Conservation (phyloP, 1,284 basidiomycete genomes). For the Inonotus obliquus region DNA sequence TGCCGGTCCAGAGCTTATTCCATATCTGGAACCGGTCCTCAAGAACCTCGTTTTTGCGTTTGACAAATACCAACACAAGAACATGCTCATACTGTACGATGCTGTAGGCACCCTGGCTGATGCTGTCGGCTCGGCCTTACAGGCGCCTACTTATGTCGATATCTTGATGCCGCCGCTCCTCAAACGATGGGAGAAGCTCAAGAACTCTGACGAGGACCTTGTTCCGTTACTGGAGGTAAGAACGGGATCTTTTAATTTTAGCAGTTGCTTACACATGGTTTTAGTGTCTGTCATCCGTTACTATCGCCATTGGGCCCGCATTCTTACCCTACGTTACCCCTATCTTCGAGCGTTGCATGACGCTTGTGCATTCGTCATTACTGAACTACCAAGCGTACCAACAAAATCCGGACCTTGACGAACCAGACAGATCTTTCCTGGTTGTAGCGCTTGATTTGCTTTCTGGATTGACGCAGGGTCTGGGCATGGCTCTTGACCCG, state of each 20-base stretch:
- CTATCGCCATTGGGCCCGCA: constrained; percentile 91
- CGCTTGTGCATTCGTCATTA: constrained; percentile 80
- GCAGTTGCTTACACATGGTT: constrained; percentile 13
- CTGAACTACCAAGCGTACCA: constrained; percentile 80
- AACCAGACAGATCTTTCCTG: constrained; percentile 93
- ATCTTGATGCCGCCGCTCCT: constrained; percentile 96
- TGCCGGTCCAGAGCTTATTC: constrained; percentile 84
- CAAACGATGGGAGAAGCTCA: constrained; percentile 83
- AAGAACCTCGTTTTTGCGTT: constrained; percentile 95
- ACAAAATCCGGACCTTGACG: constrained; percentile 83
- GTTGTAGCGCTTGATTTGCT: constrained; percentile 96
- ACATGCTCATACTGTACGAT: constrained; percentile 97
- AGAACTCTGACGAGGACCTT: constrained; percentile 89
- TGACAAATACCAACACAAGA: constrained; percentile 99
- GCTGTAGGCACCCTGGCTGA: constrained; percentile 97
- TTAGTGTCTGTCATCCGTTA: constrained; percentile 95
- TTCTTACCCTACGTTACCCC: constrained; percentile 89
- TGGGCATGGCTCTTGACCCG: constrained; percentile 73
- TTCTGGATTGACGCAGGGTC: constrained; percentile 92
- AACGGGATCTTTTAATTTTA: constrained; percentile 13
- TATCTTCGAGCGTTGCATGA: constrained; percentile 89
- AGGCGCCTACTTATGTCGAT: constrained; percentile 84
- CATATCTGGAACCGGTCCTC: constrained; percentile 93
- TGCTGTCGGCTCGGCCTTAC: constrained; percentile 86
- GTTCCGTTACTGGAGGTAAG: constrained; percentile 90